phyloP scores from a whole-genome alignment of 2,329 filamentous ascomycete genomes.

The Magnaporthiopsis rhizophila region DNA sequence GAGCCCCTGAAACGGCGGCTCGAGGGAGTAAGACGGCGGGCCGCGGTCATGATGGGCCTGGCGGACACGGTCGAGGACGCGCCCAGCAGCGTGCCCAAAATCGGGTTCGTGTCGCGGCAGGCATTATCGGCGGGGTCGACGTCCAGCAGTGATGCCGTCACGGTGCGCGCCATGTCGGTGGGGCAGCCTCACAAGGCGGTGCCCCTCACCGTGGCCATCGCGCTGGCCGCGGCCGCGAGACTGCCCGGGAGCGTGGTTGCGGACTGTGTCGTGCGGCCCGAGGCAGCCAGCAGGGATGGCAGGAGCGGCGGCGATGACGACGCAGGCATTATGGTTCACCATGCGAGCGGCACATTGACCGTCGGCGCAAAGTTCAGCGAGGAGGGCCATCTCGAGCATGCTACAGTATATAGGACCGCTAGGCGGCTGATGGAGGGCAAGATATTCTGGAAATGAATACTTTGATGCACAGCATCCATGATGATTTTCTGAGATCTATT shows the following conservation, averaged over 20 bases:
- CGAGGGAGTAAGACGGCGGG: conserved; percentile 28
- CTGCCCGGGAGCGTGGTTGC: conserved; percentile 26
- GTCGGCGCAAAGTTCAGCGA: conserved; percentile 5
- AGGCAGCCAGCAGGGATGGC: conserved; percentile 49
- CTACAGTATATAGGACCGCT: conserved; percentile 7
- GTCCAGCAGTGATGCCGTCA: conserved; percentile 14
- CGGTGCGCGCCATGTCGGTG: conserved; percentile 39
- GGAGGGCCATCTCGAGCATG: conserved; percentile 1
- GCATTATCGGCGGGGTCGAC: conserved; percentile 12
- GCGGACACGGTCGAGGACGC: conserved; percentile 28
- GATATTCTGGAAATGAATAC: conserved; percentile 6
- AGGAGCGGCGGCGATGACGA: neutral
- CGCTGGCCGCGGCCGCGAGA: conserved; percentile 29
- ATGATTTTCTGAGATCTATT: no score
- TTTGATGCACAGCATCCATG: neutral
- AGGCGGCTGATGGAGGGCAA: conserved; percentile 6
- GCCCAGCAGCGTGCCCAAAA: conserved; percentile 38
- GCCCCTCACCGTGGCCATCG: conserved; percentile 32
- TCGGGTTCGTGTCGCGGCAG: conserved; percentile 32
- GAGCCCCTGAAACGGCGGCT: conserved; percentile 21
- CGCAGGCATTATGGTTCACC: neutral
- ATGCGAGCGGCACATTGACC: conserved; percentile 5
- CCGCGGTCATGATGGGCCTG: conserved; percentile 31
- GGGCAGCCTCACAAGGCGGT: conserved; percentile 35
- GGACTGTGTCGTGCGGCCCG: conserved; percentile 24